Base-by-base conservation (phyloP, 805 yeast species). In the Ogataea glucozyma region DNA sequence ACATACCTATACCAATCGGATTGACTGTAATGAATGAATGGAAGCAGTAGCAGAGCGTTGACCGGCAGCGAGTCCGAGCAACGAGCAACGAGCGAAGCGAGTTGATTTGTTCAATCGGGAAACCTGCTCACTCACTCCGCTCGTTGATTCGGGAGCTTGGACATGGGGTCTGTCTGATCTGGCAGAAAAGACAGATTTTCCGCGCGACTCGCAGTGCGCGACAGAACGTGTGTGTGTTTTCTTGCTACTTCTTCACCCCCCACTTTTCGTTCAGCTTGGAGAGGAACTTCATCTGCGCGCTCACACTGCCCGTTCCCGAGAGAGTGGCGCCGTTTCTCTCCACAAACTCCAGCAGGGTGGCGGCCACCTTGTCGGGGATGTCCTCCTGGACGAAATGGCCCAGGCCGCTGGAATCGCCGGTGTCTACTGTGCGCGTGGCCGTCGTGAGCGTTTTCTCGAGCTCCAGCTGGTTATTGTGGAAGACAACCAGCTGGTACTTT, bases 351-450 rank as follows among this genome's bases (percentile, higher is more conserved):
- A 69, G 27, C 12, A 78, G 51, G 7, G 84, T 75, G 0, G 76
- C 44, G 0, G 90, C 84, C 0, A 86, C 73, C 53, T 83, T 84
- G 3, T 58, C 64, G 0, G 97, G 93, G 6, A 76, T 73, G 61
- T 93, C 99, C 60, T 93, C 99, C 36, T 93, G 99, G n/a, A 95
- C 69, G 54, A 90, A 93, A 65, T 93, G 99, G 1, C 98, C 97
- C 2, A 89, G 71, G 41, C 82, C 84, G 48, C 65, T 65, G 3
- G 59, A 43, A 21, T 64, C 65, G 12, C 46, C 55, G 14, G 44
- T 38, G 19, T 16, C 35, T 10, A 55, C 41, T 7, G 47, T 52
- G 22, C 46, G 49, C 1, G 64, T 54, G 9, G 56, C 54, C 7
- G 64, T 55, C 3, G 65, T 56, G 6, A 56, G 23, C 9, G 57